Evolutionary conservation across 2,329 filamentous ascomycete genomes (phyloP).

Genomic region (Cladosporium sp.): DNA sequence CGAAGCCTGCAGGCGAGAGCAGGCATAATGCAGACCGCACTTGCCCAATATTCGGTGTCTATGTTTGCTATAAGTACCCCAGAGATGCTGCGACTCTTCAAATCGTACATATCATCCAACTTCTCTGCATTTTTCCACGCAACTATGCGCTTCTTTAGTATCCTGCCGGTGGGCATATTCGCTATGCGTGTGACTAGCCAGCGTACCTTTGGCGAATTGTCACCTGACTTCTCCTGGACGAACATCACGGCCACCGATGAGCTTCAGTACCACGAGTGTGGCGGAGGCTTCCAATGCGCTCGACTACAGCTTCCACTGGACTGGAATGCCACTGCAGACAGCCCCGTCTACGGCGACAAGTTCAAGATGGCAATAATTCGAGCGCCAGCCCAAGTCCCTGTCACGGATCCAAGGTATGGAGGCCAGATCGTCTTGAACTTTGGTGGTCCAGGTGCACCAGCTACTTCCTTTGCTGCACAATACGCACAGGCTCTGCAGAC

Average conservation of each 20-base stretch:
- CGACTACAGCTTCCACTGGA: constrained; percentile 50
- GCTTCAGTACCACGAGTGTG: constrained; percentile 35
- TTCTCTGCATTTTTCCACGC: not conserved
- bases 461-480: not conserved
- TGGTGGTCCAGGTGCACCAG: not conserved
- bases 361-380: constrained; percentile 43
- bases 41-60: not conserved
- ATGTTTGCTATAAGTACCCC: not conserved
- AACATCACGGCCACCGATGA: not conserved
- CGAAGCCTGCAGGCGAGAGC: not conserved
- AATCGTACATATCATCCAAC: not conserved
- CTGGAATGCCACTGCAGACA: constrained; percentile 33
- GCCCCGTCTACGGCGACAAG: constrained; percentile 26
- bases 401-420: constrained; percentile 40
- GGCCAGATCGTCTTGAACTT: not conserved
- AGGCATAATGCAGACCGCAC: not conserved
- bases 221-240: not conserved
- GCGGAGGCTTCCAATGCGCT: constrained; percentile 49
- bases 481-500: not conserved
- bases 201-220: not conserved
- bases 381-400: constrained; percentile 43
- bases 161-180: not conserved
- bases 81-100: not conserved
- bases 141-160: not conserved
- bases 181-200: not conserved